Conservation (phyloP, 2,329 filamentous ascomycete genomes). For the Aspergillus piperis region DNA sequence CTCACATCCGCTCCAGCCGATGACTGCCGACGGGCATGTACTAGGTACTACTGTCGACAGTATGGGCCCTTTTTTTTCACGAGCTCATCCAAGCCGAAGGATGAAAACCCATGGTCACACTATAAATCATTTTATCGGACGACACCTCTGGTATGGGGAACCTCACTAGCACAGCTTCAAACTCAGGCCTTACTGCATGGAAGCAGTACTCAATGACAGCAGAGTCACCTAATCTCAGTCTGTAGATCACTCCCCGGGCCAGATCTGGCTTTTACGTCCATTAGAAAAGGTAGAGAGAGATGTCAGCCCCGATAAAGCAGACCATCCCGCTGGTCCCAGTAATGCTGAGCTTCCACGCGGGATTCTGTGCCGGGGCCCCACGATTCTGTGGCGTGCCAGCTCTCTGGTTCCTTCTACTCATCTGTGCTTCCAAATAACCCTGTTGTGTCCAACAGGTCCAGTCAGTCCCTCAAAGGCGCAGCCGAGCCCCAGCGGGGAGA, state of each 20-base stretch:
- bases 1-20: background rate
- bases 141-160: conserved; percentile 3
- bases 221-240: conserved; percentile 12
- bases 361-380: conserved; percentile 32
- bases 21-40: background rate
- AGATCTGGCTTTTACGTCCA: conserved; percentile 1
- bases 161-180: conserved; percentile 9
- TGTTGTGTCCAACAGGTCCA: background rate
- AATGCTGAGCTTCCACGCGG: conserved; percentile 31
- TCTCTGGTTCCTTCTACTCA: background rate
- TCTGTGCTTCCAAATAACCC: background rate
- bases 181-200: conserved; percentile 16
- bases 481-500: background rate
- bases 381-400: background rate
- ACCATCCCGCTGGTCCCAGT: background rate
- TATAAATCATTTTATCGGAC: conserved; percentile 16
- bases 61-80: conserved; percentile 11
- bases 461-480: background rate
- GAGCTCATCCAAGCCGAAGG: background rate
- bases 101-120: conserved; percentile 8
- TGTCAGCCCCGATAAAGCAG: conserved; percentile 6
- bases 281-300: background rate
- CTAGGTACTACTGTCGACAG: background rate
- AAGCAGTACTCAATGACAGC: conserved; percentile 2
- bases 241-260: conserved; percentile 19